Evolutionary conservation across 2,329 filamentous ascomycete genomes (phyloP), one percentile per base, ranked within the genome.

Genomic region (Lasiodiplodia sp.): DNA sequence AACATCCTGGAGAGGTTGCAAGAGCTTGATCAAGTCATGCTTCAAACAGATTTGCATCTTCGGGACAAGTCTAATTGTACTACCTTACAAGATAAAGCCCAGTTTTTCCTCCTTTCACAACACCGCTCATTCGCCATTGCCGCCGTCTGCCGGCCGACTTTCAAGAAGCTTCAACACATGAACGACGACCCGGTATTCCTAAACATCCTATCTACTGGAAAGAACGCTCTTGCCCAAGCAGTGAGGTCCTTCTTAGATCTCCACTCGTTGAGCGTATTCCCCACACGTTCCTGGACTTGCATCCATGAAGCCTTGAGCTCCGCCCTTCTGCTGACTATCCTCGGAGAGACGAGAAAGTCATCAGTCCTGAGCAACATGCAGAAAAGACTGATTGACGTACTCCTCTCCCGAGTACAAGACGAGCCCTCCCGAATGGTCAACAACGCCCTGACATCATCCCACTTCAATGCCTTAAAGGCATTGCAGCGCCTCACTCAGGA

Each of bases 281-380:
- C 66, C 3, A 51, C 49, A 8, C 55, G 66, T 5, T 53, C 66
- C 8, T 68, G 66, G 66, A 38, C 62, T 7, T 38, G 47, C 21
- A 44, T 68, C 21, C 66, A 68, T 37, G 66, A 68, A 14, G 66
- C 56, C 4, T 34, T 68, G 2, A 62, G 66, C 25, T 68, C 66
- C 8, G 66, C 66, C 4, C 56, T 68, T 28, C 49, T 68, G 11
- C 66, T 63, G 8, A 38, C 66, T 1, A 60, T 52, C 18, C 66
- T 68, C 16, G 66, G 66, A 18, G 66, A 68, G 8, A 68, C 66
- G 16, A 52, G 5, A 7, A 62, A 23, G 21, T 63, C 47, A 5
- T 12, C 16, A 0, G 1, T 5, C 5, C 31, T 68, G 4, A 16
- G 12, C 2, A 52, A 31, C 7, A 40, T 55, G 57, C 66, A 68